Evolutionary conservation across 2,329 filamentous ascomycete genomes (phyloP).

Genomic region (Aspergillus tanneri): DNA sequence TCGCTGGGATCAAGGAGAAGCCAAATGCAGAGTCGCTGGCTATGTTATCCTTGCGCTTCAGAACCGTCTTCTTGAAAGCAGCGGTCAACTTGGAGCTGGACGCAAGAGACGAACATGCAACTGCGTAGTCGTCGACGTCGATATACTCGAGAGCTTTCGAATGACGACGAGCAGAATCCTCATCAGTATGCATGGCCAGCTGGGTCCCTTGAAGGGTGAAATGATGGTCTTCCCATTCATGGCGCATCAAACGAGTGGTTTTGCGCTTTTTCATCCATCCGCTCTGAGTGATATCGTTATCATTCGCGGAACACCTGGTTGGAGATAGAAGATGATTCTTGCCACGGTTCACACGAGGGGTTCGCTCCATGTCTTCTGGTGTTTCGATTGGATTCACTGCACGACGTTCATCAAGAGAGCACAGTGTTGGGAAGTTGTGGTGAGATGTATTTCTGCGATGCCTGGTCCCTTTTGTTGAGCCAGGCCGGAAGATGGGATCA

Average conservation of each 20-base stretch:
- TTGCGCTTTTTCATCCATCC: constrained; percentile 60
- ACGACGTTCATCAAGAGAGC: constrained; percentile 22
- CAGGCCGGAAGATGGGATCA: too few relatives aligned
- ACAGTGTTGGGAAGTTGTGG: too few relatives aligned
- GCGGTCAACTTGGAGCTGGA: constrained; percentile 78
- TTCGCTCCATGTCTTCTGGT: constrained; percentile 26
- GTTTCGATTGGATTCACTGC: constrained; percentile 32
- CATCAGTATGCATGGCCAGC: constrained; percentile 44
- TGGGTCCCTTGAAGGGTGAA: constrained; percentile 77
- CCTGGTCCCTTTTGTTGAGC: too few relatives aligned
- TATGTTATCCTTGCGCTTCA: constrained; percentile 43
- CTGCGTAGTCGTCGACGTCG: constrained; percentile 53
- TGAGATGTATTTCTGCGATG: too few relatives aligned
- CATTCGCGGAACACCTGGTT: too few relatives aligned
- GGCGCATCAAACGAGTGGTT: constrained; percentile 74
- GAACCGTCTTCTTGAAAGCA: constrained; percentile 67
- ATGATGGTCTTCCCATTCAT: constrained; percentile 90
- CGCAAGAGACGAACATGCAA: constrained; percentile 68
- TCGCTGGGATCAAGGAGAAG: constrained; percentile 44
- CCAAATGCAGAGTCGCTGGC: constrained; percentile 36
- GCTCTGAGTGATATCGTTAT: constrained; percentile 39
- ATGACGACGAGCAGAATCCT: constrained; percentile 19
- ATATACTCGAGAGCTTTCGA: constrained; percentile 71
- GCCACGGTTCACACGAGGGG: too few relatives aligned
- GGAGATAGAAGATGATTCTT: too few relatives aligned